These are phyloP conservation scores for Cupressus sempervirens DNA, from an alignment of 75 land plant genomes.

Conservation along the genomic window DNA sequence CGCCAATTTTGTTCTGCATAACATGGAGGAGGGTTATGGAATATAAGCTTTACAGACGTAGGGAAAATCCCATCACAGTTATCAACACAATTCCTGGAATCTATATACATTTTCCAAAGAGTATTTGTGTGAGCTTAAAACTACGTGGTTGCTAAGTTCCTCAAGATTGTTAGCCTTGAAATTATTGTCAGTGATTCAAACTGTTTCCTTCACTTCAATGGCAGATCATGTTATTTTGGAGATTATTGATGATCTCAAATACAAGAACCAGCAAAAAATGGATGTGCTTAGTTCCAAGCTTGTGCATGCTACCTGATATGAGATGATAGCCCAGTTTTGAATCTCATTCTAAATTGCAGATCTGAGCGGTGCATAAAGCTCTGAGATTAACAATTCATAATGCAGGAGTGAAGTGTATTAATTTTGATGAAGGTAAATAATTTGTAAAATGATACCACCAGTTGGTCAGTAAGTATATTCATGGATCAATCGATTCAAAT, in stretches of 20 bases:
- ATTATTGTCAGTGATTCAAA: conserved; percentile 5
- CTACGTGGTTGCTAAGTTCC: not conserved
- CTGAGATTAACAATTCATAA: not conserved
- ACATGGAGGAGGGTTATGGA: conserved; percentile 7
- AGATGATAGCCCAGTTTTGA: not conserved
- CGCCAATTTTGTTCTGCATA: conserved; percentile 4
- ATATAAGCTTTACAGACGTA: not conserved
- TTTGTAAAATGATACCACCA: not conserved
- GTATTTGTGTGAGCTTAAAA: not conserved
- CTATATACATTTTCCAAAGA: not conserved
- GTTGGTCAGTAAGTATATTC: not conserved
- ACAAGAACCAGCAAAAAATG: not conserved
- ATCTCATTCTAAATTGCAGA: not conserved
- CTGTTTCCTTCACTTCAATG: not conserved
- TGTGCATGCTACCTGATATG: not conserved
- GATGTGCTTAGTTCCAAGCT: not conserved
- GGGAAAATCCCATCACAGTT: not conserved
- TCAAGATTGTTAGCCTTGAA: not conserved
- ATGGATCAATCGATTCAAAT: not conserved
- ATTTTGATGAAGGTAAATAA: not conserved
- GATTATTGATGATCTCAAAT: not conserved
- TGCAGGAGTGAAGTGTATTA: not conserved
- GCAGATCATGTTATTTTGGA: not conserved
- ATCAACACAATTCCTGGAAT: not conserved
- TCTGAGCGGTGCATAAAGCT: not conserved